Percentiles rank a stretch among this genome's conserved stretches.
Evolutionary conservation across 768 basidiomycete species (phyloP).

Genomic region (Suillus occidentalis): DNA sequence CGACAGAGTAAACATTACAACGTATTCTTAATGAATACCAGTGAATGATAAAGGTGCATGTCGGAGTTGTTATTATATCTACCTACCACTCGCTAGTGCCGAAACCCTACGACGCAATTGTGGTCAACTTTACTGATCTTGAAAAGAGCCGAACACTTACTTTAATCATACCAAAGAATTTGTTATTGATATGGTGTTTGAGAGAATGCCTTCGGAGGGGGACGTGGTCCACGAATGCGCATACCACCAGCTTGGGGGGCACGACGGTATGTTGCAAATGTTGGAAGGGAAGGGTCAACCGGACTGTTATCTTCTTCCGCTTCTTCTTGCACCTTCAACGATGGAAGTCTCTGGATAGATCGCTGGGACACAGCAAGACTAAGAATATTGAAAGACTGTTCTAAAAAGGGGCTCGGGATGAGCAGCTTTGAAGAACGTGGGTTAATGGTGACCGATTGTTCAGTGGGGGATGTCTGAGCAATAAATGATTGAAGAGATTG

Average conservation of each 20-base stretch:
- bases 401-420: not conserved
- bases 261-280: not conserved
- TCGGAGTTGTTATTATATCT: not conserved
- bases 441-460: not conserved
- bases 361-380: not conserved
- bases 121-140: not conserved
- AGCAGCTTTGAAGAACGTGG: not conserved
- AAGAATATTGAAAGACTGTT: not conserved
- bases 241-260: not conserved
- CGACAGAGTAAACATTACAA: not conserved
- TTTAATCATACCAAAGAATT: not conserved
- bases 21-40: too few species aligned
- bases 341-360: not conserved
- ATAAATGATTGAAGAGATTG: slow-evolving; percentile 3
- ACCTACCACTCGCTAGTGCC: not conserved
- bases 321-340: not conserved
- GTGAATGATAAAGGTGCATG: not conserved
- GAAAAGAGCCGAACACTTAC: not conserved
- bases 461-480: not conserved
- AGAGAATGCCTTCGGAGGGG: slow-evolving; percentile 7
- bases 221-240: slow-evolving; percentile 12
- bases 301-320: not conserved
- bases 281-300: not conserved
- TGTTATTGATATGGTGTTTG: not conserved
- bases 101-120: not conserved